Evolutionary conservation across 371 early-diverging fungal species (phyloP).

Genomic region (Rhizopus microsporus): DNA sequence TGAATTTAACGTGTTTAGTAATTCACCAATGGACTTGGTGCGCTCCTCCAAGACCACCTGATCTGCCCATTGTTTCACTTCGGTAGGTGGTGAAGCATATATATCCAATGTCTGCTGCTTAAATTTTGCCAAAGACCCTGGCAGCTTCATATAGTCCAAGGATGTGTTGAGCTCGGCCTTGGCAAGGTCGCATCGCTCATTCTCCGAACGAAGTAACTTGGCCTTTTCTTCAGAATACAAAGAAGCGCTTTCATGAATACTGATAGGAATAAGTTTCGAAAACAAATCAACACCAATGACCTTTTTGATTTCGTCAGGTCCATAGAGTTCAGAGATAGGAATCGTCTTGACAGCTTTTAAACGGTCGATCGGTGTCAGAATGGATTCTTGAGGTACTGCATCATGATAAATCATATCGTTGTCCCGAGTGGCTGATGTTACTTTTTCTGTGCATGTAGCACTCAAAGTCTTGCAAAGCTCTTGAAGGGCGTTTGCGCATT

Average conservation of each 20-base stretch:
- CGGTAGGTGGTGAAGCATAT: constrained; percentile 59
- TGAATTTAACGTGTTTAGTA: constrained; percentile 60
- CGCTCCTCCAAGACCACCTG: constrained; percentile 57
- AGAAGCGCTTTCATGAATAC: constrained; percentile 89
- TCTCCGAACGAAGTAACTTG: constrained; percentile 79
- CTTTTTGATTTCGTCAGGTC: constrained; percentile 67
- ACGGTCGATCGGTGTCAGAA: constrained; percentile 82
- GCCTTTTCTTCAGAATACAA: constrained; percentile 96
- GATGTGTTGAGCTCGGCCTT: constrained; percentile 87
- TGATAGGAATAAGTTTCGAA: constrained; percentile 82
- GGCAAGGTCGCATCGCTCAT: constrained; percentile 76
- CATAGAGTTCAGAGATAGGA: constrained; percentile 75
- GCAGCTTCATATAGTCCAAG: constrained; percentile 85
- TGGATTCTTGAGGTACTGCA: constrained; percentile 76
- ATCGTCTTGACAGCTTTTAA: constrained; percentile 74
- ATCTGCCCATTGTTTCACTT: constrained; percentile 65
- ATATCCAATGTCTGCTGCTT: constrained; percentile 61
- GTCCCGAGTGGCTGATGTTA: constrained; percentile 69
- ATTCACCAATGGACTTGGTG: constrained; percentile 48
- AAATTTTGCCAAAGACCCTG: constrained; percentile 74
- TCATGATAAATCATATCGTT: constrained; percentile 97
- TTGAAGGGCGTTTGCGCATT: constrained; percentile 59
- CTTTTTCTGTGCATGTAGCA: constrained; percentile 63
- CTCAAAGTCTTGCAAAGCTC: constrained; percentile 66
- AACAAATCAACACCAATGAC: constrained; percentile 88